Evolutionary conservation across 129 eudicot genomes (phyloP).

Genomic region (Flaveria brownii): DNA sequence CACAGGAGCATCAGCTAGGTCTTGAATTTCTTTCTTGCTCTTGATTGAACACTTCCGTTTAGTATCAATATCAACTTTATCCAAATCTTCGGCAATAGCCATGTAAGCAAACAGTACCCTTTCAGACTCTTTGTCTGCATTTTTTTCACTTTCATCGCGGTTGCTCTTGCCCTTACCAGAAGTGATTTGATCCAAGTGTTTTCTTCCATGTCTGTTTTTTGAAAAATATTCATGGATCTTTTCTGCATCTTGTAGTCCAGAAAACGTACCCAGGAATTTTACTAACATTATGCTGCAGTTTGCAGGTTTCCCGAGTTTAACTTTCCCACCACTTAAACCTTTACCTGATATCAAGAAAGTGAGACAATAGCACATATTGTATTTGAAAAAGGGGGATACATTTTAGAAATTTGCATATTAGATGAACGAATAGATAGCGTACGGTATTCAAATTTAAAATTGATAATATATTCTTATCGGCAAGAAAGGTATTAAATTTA

Average conservation of each 20-base stretch:
- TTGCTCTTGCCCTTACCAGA: constrained; percentile 32
- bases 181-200: constrained; percentile 34
- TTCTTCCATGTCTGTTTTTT: constrained; percentile 60
- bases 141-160: constrained; percentile 22
- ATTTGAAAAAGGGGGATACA: too few species aligned
- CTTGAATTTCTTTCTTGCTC: constrained; percentile 76
- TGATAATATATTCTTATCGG: not conserved
- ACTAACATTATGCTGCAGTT: constrained; percentile 52
- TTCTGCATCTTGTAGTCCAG: constrained; percentile 70
- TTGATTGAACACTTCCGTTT: constrained; percentile 51
- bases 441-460: not conserved
- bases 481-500: too few species aligned
- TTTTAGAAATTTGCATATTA: not conserved
- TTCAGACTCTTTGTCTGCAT: constrained; percentile 40
- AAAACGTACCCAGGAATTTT: constrained; percentile 59
- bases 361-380: not conserved
- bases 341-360: constrained; percentile 36
- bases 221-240: constrained; percentile 52
- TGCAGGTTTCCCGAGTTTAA: constrained; percentile 45
- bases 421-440: not conserved
- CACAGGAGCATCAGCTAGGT: constrained; percentile 58
- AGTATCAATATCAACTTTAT: constrained; percentile 56
- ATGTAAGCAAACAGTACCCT: constrained; percentile 57
- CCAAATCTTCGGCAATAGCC: constrained; percentile 74
- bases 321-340: constrained; percentile 56